Evolutionary conservation across 1,139 yeast species (phyloP), one percentile per base, ranked within the genome.

Genomic region (Geotrichum fermentans): DNA sequence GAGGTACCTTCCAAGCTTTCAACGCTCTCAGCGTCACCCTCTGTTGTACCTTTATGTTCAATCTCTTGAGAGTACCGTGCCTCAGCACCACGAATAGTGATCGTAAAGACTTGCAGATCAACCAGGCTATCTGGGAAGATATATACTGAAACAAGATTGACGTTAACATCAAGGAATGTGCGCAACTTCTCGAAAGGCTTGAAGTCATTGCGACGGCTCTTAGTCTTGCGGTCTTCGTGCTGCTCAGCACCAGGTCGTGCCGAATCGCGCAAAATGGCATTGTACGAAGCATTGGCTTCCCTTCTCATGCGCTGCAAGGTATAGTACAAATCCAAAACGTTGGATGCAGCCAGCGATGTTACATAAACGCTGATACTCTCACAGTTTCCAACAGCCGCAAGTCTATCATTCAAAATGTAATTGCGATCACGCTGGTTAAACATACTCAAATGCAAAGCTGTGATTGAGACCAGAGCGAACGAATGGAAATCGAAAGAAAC

Each of bases 281-380:
- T 77, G 60, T 89, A 88, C 0, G 94, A 83, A 3, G 78, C 73
- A 55, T 74, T 75, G 56, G 80, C 83, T 52, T 88, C 96, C 56
- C 81, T 84, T 26, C 81, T 73, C 73, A 89, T 81, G 57, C 96
- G 73, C 43, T 77, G 68, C 21, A 87, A 69, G 0, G 94, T 80
- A 52, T 82, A 83, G 59, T 79, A 77, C 42, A 92, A 82, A 66
- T 90, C 96, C 56, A 82, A 72, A 29, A 87, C 70, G 59, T 84
- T 88, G 0, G 96, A 83, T 0, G 95, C 94, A 0, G 95, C 83
- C 58, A 92, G 73, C 0, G 96, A 87, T 0, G 97, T 89, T 51
- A 84, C 72, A 58, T 78, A 86, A 1, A 87, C 59, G 51, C 78
- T 79, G 11, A 83, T 73, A 0, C 79, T 72, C 2, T 73, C 79